Evolutionary conservation across 2,329 filamentous ascomycete genomes (phyloP), one percentile per base, ranked within the genome.

Genomic region (Clathrospora elynae): DNA sequence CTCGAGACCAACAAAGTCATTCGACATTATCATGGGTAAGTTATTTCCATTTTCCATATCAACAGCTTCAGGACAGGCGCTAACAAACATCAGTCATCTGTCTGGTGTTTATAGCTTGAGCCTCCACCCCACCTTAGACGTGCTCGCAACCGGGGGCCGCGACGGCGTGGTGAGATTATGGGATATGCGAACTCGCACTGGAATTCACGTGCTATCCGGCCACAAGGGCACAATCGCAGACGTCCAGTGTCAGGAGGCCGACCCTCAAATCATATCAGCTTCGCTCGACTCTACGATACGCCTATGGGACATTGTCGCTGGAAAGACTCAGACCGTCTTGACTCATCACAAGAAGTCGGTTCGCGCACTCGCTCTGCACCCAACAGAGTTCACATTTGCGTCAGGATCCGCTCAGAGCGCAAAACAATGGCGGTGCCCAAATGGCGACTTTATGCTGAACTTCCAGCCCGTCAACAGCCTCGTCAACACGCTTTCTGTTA

Each of bases 321-420:
- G 91, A 57, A 99, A 99, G 76, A 87, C 90, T 0, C 95, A 96
- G 86, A 88, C 90, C 11, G 90, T 96, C 2, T 78, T 99, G 32
- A 99, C 93, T 1, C 95, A 99, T 70, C 93, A 99, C 81, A 99
- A 99, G 71, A 97, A 97, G 75, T 91, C 92, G 42, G 91, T 99
- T 8, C 83, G 93, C 35, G 85, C 87, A 2, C 79, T 99, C 9
- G 83, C 89, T 8, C 80, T 86, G 3, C 93, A 99, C 66, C 93
- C 95, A 0, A 84, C 83, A 47, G 93, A 99, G 71, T 99, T 96
- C 67, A 99, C 95, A 0, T 99, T 99, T 67, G 93, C 93, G 4
- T 91, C 84, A 47, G 93, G 87, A 29, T 95, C 90, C 62, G 91
- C 92, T 0, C 87, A 88, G 16, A 91, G 88, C 67, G 96, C 99